A percentile compares a stretch with the other conserved stretches of the same genome.
Conservation (phyloP, 768 basidiomycete species). For the Suillus bovinus region DNA sequence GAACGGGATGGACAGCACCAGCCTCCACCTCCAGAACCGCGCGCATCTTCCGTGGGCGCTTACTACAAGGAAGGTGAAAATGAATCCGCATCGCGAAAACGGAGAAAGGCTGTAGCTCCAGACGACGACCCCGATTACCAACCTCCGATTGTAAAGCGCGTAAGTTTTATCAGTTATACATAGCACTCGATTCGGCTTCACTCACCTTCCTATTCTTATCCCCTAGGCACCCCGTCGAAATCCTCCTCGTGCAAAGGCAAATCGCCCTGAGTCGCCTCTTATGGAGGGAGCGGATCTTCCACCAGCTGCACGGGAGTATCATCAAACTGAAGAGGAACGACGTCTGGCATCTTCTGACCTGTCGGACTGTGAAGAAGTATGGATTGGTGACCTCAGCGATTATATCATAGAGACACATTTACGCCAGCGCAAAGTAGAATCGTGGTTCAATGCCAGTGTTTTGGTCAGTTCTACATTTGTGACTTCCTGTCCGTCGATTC, state of each 20-base stretch:
- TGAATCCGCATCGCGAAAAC: conserved; percentile 45
- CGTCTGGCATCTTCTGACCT: conserved; percentile 70
- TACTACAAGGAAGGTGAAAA: conserved; percentile 34
- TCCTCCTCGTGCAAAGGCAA: conserved; percentile 39
- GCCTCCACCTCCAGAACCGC: conserved; percentile 21
- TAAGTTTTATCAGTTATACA: conserved; percentile 37
- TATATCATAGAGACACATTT: conserved; percentile 74
- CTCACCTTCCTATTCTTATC: conserved; percentile 9
- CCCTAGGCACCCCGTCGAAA: conserved; percentile 44
- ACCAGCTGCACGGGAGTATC: conserved; percentile 21
- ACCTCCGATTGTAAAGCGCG: conserved; percentile 49
- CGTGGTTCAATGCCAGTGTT: conserved; percentile 69
- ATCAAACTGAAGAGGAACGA: conserved; percentile 41
- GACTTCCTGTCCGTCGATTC: conserved; percentile 4
- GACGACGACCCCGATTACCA: conserved; percentile 57
- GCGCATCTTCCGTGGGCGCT: conserved; percentile 20
- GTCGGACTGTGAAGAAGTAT: conserved; percentile 78
- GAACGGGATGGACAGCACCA: conserved; percentile 17
- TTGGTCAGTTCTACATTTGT: conserved; percentile 44
- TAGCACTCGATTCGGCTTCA: conserved; percentile 6
- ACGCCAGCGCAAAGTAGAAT: conserved; percentile 70
- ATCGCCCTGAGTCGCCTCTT: conserved; percentile 30
- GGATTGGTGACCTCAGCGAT: conserved; percentile 66
- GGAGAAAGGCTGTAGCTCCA: conserved; percentile 42
- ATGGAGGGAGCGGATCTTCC: conserved; percentile 23